phyloP scores from a whole-genome alignment of 768 basidiomycete genomes.

The Tubosaeta sp. region DNA sequence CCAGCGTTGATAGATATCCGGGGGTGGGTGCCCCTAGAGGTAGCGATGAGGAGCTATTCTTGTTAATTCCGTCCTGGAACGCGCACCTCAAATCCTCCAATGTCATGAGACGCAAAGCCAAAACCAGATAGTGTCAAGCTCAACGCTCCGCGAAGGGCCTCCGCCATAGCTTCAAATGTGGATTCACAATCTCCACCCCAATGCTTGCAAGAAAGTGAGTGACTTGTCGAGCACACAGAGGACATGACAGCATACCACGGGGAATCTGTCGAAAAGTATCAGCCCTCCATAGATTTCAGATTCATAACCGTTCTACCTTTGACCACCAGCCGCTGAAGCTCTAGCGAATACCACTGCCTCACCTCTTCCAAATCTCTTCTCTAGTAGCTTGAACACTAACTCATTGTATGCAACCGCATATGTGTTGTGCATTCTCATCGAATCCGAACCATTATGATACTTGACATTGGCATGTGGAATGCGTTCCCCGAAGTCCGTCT shows the following conservation, averaged over 20 bases:
- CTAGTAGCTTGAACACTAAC: constrained; percentile 59
- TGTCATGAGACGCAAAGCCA: constrained; percentile 70
- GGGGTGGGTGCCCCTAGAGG: constrained; percentile 55
- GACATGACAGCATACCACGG: constrained; percentile 8
- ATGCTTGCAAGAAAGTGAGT: constrained; percentile 38
- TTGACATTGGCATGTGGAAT: constrained; percentile 63
- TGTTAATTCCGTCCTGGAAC: neutral
- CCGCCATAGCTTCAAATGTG: constrained; percentile 76
- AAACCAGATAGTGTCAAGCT: constrained; percentile 67
- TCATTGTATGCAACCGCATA: constrained; percentile 69
- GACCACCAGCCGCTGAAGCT: constrained; percentile 64
- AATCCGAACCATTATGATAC: constrained; percentile 66
- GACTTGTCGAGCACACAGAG: neutral
- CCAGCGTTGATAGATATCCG: constrained; percentile 73
- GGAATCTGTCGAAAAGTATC: constrained; percentile 10
- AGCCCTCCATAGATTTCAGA: neutral
- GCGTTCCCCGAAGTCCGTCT: constrained; percentile 78
- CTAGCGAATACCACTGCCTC: constrained; percentile 71
- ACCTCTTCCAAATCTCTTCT: constrained; percentile 54
- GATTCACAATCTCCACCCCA: constrained; percentile 79
- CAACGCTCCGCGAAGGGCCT: constrained; percentile 63
- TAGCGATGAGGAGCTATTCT: neutral
- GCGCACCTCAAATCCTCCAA: constrained; percentile 68
- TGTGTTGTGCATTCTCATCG: constrained; percentile 67
- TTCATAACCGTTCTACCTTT: constrained; percentile 40